Evolutionary conservation across 192 early-diverging fungal genomes (phyloP), one percentile per base, ranked within the genome.

Genomic region (Linnemannia hyalina): DNA sequence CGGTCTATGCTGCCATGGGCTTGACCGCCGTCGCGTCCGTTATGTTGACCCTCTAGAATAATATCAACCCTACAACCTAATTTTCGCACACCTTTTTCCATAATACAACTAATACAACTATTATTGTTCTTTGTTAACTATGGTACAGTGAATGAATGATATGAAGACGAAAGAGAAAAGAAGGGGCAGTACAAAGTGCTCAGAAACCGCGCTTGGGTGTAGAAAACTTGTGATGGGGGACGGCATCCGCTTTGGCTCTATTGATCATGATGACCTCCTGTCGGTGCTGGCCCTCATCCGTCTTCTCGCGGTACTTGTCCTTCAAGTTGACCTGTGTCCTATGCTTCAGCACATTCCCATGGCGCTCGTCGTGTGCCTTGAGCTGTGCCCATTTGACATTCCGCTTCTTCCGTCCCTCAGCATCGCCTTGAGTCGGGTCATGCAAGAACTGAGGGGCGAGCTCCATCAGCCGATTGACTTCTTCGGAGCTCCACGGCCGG

Each of bases 291-390:
- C 84, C 84, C 7, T 81, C 49, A 29, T 86, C 84, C 18, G 75
- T 86, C 72, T 70, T 15, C 18, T 86, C 73, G 1, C 84, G 74
- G 40, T 86, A 81, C 68, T 86, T 86, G 76, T 86, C 84, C 76
- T 86, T 86, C 23, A 86, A 41, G 75, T 77, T 80, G n/a, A 86
- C 79, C 23, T 86, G 75, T 4, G 42, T 71, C 4, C 84, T 79
- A 41, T 81, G 68, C 35, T 40, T 18, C n/a, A 86, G 32, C 0
- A 86, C 49, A 74, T 86, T 74, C 1, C 84, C 84, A 57, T 86
- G 20, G 29, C 5, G 23, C 41, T 47, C 40, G 52, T 86, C 84
- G 26, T 78, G 81, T 18, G 15, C 29, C 68, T 86, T 80, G 20
- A 86, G 72, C 13, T 70, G 23, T 4, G 79, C 68, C 84, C 84